Percentiles rank a stretch among this genome's conserved stretches.
These are phyloP conservation scores for Metroxylon sagu DNA, from an alignment of 176 grass and related monocot genomes.

Conservation along the genomic window DNA sequence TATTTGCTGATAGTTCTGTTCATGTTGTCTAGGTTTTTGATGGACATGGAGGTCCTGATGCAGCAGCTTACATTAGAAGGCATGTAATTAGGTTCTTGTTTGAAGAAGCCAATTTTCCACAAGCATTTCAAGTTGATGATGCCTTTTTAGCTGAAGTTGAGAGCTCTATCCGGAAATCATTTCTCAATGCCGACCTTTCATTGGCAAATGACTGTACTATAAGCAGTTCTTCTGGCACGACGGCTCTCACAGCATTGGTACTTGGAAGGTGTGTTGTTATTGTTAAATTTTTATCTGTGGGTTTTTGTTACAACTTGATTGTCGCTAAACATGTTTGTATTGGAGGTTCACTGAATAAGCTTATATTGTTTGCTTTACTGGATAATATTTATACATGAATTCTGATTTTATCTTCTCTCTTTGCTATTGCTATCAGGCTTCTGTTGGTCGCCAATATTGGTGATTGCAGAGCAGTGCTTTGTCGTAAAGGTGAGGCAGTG, in stretches of 20 bases:
- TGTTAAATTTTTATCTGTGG: too few relatives aligned
- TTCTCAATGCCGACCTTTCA: slow-evolving; percentile 61
- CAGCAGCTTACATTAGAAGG: slow-evolving; percentile 72
- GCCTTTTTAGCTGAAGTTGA: slow-evolving; percentile 44
- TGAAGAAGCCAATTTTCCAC: slow-evolving; percentile 57
- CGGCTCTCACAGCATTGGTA: slow-evolving; percentile 63
- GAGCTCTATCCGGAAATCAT: slow-evolving; percentile 37
- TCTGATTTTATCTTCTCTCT: too few relatives aligned
- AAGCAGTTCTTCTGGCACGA: slow-evolving; percentile 71
- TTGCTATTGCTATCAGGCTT: slow-evolving; percentile 26
- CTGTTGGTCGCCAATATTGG: slow-evolving; percentile 80
- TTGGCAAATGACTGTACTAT: slow-evolving; percentile 46
- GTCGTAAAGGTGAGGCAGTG: slow-evolving; percentile 53
- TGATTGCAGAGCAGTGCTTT: slow-evolving; percentile 85
- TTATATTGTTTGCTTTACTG: too few relatives aligned
- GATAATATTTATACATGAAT: too few relatives aligned
- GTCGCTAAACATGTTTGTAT: too few relatives aligned
- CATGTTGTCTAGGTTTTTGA: slow-evolving; percentile 63
- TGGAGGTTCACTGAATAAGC: too few relatives aligned
- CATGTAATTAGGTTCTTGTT: slow-evolving; percentile 64
- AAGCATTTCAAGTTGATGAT: slow-evolving; percentile 34
- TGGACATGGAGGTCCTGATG: slow-evolving; percentile 83
- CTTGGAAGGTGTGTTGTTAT: slow-evolving; percentile 42
- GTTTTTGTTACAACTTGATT: too few relatives aligned
- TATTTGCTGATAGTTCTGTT: neutral